Base-by-base conservation (phyloP, 805 yeast species). In the Cyberlindnera bimundalis region DNA sequence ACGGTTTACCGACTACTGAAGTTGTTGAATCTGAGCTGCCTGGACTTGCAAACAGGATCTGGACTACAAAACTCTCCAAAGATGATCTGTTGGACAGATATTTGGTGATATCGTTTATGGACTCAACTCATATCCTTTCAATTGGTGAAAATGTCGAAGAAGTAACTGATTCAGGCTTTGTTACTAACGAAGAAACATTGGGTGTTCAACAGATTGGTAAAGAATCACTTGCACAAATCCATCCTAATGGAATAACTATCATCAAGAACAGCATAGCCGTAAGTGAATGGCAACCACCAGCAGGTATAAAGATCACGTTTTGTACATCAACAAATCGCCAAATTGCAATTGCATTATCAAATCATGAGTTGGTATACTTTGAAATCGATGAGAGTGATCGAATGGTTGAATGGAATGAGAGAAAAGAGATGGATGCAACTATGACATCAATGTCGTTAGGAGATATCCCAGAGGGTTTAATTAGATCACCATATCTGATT, bases 141-240 rank as follows among this genome's bases (percentile, higher is more conserved):
- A 79, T 87, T 36, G 95, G 93, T 7, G 96, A 85, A 48, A 78
- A 77, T 0, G 86, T 86, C 2, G 89, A 83, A 43, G 89, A 85
- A 52, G 83, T 82, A 8, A 69, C 75, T 1, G 81, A 79, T 42
- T 78, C 90, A 0, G 80, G 82, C 0, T 66, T 88, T n/a, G 60
- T 71, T 1, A 53, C 70, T 0, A 68, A 71, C 24, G 77, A 76
- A 25, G 69, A 75, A 2, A 88, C 98, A 0, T 51, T 91, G 2
- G 76, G 74, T 3, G 80, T 86, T 0, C 79, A 77, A 33, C 86
- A 81, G 50, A 68, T 90, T 42, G 95, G 95, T 0, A 44, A 47
- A 2, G 52, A 60, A 4, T 76, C 91, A 0, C 58, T 89, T 0
- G 74, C 83, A 6, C 99, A 91, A 58, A 71, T 91, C 2, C 84